Evolutionary conservation across 768 basidiomycete genomes (phyloP), one percentile per base, ranked within the genome.

Genomic region (Russula olivacea): DNA sequence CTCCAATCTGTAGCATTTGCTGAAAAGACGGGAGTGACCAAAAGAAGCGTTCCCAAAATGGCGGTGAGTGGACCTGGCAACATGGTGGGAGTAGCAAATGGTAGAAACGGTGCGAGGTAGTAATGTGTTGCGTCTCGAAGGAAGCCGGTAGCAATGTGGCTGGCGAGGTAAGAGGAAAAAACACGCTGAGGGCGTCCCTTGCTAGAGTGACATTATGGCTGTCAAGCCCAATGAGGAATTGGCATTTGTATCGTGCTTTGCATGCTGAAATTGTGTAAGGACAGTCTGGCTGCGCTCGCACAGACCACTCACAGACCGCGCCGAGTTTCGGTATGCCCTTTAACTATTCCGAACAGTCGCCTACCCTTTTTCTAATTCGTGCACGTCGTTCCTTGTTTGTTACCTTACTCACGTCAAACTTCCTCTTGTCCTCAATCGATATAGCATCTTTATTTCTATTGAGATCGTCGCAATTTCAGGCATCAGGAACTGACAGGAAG

Each of bases 1-100:
- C 79, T 78, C 84, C 81, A 82, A 21, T 77, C 71, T n/a, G 77
- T 75, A 8, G 78, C 76, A 55, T 76, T 75, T 2, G 78, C 78
- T 10, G 78, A 76, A 36, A 72, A 63, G 9, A 68, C 71, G 19
- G 72, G 66, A 11, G 38, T 11, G 25, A 63, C 49, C 48, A 60
- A 56, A 49, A 51, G 45, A 30, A 64, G 25, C 21, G 40, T 21
- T n/a, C 23, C 21, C 8, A 60, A 56, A 51, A 60, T 15, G 40
- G 47, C 8, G 10, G 38, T 6, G 25, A 45, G 19, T 21, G 25
- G 11, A n/a, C 32, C 8, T 5, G 17, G 1, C 38, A 64, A 43
- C 63, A 64, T 64, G 12, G 9, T 36, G n/a, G 17, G 6, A 11
- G 25, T 30, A 21, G 30, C 41, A 50, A 15, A 51, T 51, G 4